Conservation (phyloP, 1,284 basidiomycete species). For the Cutaneotrichosporon cutaneum region DNA sequence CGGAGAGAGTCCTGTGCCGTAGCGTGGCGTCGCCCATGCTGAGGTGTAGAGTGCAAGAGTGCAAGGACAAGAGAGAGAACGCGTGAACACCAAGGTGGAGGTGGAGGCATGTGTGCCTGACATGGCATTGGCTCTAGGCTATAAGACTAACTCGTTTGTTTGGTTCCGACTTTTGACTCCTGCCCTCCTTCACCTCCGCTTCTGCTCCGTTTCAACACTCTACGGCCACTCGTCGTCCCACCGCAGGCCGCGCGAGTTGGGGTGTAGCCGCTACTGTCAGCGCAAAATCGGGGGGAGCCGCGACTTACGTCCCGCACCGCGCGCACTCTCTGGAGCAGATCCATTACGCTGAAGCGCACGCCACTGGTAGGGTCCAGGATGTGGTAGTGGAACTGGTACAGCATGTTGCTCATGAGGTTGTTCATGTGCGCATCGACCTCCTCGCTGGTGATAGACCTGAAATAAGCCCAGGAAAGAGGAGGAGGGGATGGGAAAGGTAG, state of each 20-base stretch:
- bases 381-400: constrained; percentile 20
- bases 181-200: not conserved
- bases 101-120: constrained; percentile 5
- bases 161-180: constrained; percentile 6
- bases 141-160: constrained; percentile 10
- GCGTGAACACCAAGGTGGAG: not conserved
- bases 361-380: constrained; percentile 9
- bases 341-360: constrained; percentile 15
- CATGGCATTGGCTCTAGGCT: not conserved
- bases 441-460: constrained; percentile 17
- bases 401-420: constrained; percentile 17
- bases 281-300: too few relatives aligned
- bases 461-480: not conserved
- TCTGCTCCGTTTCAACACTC: not conserved
- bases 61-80: not conserved
- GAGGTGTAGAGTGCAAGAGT: not conserved
- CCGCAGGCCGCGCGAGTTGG: constrained; percentile 11
- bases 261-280: constrained; percentile 17
- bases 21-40: constrained; percentile 6
- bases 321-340: constrained; percentile 19
- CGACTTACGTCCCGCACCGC: constrained; percentile 24
- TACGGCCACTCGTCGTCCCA: constrained; percentile 25
- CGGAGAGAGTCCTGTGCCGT: constrained; percentile 46
- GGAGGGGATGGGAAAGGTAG: too few relatives aligned
- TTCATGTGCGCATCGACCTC: constrained; percentile 21